A percentile compares a stretch with the other conserved stretches of the same genome.
phyloP scores from a whole-genome alignment of 805 yeast genomes.

The Hanseniaspora nectarophila region DNA sequence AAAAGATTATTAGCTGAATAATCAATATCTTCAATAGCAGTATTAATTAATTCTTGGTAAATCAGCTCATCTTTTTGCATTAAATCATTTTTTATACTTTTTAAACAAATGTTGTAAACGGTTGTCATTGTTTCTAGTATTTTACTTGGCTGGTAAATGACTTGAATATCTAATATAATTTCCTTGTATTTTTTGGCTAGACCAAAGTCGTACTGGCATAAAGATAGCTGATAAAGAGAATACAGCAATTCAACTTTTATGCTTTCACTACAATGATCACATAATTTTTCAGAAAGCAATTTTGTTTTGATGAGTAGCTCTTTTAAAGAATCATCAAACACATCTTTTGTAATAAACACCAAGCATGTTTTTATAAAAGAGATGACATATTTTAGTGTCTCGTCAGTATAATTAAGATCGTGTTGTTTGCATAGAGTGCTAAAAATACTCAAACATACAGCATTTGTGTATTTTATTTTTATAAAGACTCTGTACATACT shows the following conservation, averaged over 20 bases:
- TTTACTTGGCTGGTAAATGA: not conserved
- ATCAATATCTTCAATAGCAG: not conserved
- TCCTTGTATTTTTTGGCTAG: conserved; percentile 30
- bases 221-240: conserved; percentile 26
- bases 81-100: not conserved
- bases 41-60: not conserved
- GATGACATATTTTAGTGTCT: conserved; percentile 26
- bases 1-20: not conserved
- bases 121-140: not conserved
- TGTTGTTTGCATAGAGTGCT: conserved; percentile 18
- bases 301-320: conserved; percentile 14
- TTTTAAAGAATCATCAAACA: not conserved
- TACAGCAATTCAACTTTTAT: conserved; percentile 25
- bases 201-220: conserved; percentile 27
- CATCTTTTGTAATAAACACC: conserved; percentile 19
- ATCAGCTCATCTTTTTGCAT: not conserved
- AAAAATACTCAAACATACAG: conserved; percentile 26
- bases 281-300: not conserved
- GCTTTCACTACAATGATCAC: conserved; percentile 14
- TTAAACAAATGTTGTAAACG: not conserved
- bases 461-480: conserved; percentile 25
- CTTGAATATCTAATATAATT: conserved; percentile 22
- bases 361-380: conserved; percentile 23
- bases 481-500: conserved; percentile 15
- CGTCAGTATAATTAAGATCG: conserved; percentile 27